Evolutionary conservation across 2,329 filamentous ascomycete species (phyloP).

Genomic region (Cyclaneusma minus): DNA sequence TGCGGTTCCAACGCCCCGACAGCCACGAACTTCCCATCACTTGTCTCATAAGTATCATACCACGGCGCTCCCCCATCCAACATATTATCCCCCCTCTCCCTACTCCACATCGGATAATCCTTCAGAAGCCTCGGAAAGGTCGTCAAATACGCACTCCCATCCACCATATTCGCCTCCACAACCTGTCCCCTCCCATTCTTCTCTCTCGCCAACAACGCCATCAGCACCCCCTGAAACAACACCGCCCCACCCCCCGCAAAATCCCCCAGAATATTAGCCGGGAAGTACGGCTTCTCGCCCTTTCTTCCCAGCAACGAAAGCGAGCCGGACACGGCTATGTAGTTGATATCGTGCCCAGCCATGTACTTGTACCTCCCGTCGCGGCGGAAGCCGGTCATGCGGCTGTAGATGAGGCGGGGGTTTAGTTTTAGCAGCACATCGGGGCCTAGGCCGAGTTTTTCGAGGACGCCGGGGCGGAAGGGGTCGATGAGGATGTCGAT

Average conservation of each 20-base stretch:
- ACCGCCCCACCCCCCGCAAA: slow-evolving; percentile 81
- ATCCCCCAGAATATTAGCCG: slow-evolving; percentile 73
- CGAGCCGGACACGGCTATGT: slow-evolving; percentile 75
- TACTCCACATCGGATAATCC: slow-evolving; percentile 46
- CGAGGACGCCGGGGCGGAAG: slow-evolving; percentile 80
- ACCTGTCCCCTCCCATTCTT: slow-evolving; percentile 62
- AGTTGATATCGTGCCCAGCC: slow-evolving; percentile 95
- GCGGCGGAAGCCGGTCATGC: slow-evolving; percentile 80
- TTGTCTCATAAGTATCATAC: slow-evolving; percentile 80
- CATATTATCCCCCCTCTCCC: slow-evolving; percentile 56
- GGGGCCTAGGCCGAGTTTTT: slow-evolving; percentile 67
- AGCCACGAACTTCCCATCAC: slow-evolving; percentile 64
- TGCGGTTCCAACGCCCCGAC: slow-evolving; percentile 84
- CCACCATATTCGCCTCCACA: slow-evolving; percentile 94
- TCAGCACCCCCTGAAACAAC: slow-evolving; percentile 66
- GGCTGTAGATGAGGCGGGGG: slow-evolving; percentile 61
- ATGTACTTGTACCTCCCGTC: slow-evolving; percentile 75
- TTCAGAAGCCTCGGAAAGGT: slow-evolving; percentile 58
- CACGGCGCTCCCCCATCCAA: slow-evolving; percentile 77
- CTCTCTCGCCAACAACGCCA: slow-evolving; percentile 57
- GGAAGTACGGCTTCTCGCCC: slow-evolving; percentile 57
- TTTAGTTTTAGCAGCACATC: slow-evolving; percentile 49
- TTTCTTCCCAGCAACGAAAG: slow-evolving; percentile 60
- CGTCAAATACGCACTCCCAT: slow-evolving; percentile 66
- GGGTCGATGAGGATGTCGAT: slow-evolving; percentile 83